Base-by-base conservation (phyloP, 1,284 basidiomycete species). In the Apiotrichum brassicae region DNA sequence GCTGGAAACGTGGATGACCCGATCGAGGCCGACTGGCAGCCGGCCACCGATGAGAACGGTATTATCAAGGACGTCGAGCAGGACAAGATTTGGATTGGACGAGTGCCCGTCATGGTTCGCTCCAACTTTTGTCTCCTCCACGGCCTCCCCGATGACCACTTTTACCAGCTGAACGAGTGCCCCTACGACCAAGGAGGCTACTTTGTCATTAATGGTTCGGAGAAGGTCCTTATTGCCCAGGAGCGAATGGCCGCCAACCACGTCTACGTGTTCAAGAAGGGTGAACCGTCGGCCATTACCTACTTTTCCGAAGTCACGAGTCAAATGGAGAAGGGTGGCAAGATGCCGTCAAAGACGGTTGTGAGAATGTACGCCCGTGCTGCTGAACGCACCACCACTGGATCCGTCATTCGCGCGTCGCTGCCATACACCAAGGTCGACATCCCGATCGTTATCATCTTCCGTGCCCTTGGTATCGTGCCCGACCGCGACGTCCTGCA, bases 221-320 rank as follows among this genome's bases (percentile, higher is more conserved):
- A 99, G 74, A 99, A 99, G 74, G 94, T 99, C 24, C 79, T 99
- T 59, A 99, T 99, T 74, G 94, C 95, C 0, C 94, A 99, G 71
- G 94, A 99, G 73, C 84, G 95, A 46, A 98, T 98, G 93, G 94
- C 95, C 9, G 94, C 92, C 35, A 99, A 99, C 75, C 93, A 97
- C 66, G 95, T 99, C 63, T 99, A 98, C 72, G 93, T 97, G 51
- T 99, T 99, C 71, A 91, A 93, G 52, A 98, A 98, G 73, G 90
- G 90, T 0, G 88, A 97, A 51, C 95, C 95, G 2, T 93, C 91
- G 6, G 90, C 93, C 8, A 89, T 97, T 69, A 94, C 86, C 58
- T 97, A 91, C 75, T 81, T 97, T 43, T 92, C 94, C 33, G 94
- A 98, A 73, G 97, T 99, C 72, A 86, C 95, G 59, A 93, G 88